Base-by-base conservation (phyloP, 1,284 basidiomycete genomes). In the Albatrellus sp. region DNA sequence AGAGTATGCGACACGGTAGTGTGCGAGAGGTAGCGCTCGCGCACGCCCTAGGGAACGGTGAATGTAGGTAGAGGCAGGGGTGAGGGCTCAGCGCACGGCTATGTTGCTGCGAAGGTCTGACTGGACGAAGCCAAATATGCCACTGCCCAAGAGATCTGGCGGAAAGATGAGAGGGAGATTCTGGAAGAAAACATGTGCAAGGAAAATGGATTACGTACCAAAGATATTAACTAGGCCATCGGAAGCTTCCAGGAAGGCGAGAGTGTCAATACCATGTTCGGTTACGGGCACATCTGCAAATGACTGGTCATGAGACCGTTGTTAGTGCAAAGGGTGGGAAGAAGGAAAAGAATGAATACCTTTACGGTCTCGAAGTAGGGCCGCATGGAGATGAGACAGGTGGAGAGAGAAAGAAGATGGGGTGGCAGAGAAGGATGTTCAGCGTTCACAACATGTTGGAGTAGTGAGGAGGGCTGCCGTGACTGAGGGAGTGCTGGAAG, bases 201-300 rank as follows among this genome's bases (percentile, higher is more conserved):
- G 36, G 12, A 11, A 11, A 16, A 31, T 28, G 30, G 34, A 32
- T 30, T 24, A 38, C 30, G 30, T 54, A 90, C 91, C 85, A 60
- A 98, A 98, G 68, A 98, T 76, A 59, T 83, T 77, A 50, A 92
- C 78, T 40, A 98, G 73, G 29, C 88, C 90, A 63, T 96, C 90
- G 35, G 89, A 82, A 0, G 93, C 93, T 58, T 90, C 82, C 46
- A 92, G 70, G 68, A 98, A 98, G 3, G 73, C 65, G 19, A 66
- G 58, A 0, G 91, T 92, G 55, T 90, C 80, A 45, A 97, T 78
- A n/a, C 93, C 92, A 7, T 68, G 64, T 35, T 77, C 74, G 24
- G 76, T 79, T 56, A 87, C 69, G 17, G 80, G 75, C 30, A 98
- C 89, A 55, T 96, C 88, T 55, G 75, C 78, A 62, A 89, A 96